Base-by-base conservation (phyloP, 345 rosid genomes). In the Carallia brachiata region DNA sequence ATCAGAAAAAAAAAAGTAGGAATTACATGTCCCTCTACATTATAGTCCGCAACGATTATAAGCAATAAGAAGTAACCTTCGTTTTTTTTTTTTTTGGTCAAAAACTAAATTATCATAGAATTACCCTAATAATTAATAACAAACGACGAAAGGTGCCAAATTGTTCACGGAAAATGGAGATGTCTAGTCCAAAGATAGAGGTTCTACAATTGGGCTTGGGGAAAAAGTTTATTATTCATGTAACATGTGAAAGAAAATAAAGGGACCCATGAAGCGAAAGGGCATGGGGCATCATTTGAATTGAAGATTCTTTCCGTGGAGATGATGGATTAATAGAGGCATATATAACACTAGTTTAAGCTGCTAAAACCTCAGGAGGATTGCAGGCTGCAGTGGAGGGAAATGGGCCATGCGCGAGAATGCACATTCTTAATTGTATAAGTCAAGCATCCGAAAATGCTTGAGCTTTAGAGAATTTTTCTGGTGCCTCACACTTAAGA, bases 301-400 rank as follows among this genome's bases (percentile, higher is more conserved):
- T 7, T 12, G 61, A 53, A 65, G 78, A 77, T 74, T 74, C 79
- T 65, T 61, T 70, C 67, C 60, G 36, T 13, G 52, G 7, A 6
- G 37, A 15, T 59, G 19, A 7, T 58, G 52, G 62, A 66, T 63
- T 36, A 62, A 23, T 23, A 23, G 23, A 23, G 23, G 23, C 23
- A 23, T 23, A 23, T 23, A 0, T 23, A 2, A 13, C 48, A 12
- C 17, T 72, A 12, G 4, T 72, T 58, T 28, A 32, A 36, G 79
- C 71, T 0, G 50, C 50, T 44, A 1, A 6, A 52, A 62, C 37
- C 1, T 19, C 16, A 2, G 12, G 31, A 32, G 16, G 62, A 48
- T 32, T 59, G 40, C 8, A 5, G 57, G 44, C 44, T 2, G 44
- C 12, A 7, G 2, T 8, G 36, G n/a, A 4, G 23, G 13, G 52